Evolutionary conservation across 345 rosid species (phyloP).

Genomic region (Erodium maritimum): DNA sequence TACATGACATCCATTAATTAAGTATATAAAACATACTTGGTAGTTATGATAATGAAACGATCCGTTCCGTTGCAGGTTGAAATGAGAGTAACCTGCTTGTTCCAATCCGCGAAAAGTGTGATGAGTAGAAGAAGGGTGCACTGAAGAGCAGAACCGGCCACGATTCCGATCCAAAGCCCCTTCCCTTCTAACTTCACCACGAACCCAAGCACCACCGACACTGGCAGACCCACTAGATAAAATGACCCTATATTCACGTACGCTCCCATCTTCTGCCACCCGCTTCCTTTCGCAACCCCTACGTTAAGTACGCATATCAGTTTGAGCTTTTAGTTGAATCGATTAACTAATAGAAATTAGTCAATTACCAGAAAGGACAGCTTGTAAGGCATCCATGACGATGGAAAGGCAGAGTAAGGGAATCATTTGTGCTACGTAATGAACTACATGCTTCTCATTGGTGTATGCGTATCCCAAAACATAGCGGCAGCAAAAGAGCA

Average conservation of each 20-base stretch:
- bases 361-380: conserved; percentile 35
- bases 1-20: too few relatives aligned
- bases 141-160: conserved; percentile 26
- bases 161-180: conserved; percentile 32
- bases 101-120: conserved; percentile 19
- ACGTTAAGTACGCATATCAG: too few relatives aligned
- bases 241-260: conserved; percentile 22
- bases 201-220: conserved; percentile 18
- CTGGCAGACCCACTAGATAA: conserved; percentile 27
- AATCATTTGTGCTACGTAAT: conserved; percentile 20
- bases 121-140: conserved; percentile 11
- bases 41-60: too few relatives aligned
- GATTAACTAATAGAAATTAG: too few relatives aligned
- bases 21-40: too few relatives aligned
- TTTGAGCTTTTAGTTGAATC: too few relatives aligned
- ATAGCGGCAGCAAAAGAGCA: conserved; percentile 18
- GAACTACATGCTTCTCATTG: conserved; percentile 26
- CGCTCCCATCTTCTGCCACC: conserved; percentile 30
- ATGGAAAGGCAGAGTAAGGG: conserved; percentile 30
- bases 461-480: conserved; percentile 27
- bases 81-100: conserved; percentile 18
- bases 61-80: too few relatives aligned
- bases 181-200: conserved; percentile 16
- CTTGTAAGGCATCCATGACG: conserved; percentile 26
- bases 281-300: conserved; percentile 35